These are phyloP conservation scores for Fusarium subtropicale DNA, from an alignment of 2,329 filamentous ascomycete species.

Conservation along the genomic window DNA sequence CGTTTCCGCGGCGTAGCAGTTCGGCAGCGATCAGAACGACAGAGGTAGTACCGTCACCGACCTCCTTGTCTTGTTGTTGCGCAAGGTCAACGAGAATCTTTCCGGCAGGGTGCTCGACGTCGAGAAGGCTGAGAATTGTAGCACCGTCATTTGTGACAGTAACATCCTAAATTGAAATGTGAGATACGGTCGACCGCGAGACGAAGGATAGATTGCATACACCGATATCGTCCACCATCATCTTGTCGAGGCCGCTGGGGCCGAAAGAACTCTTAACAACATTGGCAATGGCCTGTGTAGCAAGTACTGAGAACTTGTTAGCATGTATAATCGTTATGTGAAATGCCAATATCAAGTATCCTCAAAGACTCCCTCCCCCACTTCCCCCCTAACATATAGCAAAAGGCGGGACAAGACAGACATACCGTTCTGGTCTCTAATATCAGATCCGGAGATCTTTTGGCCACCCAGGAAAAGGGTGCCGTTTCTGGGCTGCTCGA, in stretches of 20 bases:
- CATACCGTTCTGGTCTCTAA: conserved; percentile 94
- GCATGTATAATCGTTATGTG: conserved; percentile 19
- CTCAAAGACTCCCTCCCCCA: conserved; percentile 34
- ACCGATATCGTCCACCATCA: conserved; percentile 99
- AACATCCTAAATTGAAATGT: conserved; percentile 74
- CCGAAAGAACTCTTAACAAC: conserved; percentile 99
- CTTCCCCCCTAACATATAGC: conserved; percentile 44
- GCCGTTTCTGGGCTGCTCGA: conserved; percentile 94
- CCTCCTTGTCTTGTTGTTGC: conserved; percentile 98
- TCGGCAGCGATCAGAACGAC: conserved; percentile 98
- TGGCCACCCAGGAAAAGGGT: conserved; percentile 96
- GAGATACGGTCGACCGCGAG: conserved; percentile 35
- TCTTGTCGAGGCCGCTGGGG: conserved; percentile 97
- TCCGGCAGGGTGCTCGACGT: conserved; percentile 97
- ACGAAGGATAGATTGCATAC: conserved; percentile 61
- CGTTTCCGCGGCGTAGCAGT: conserved; percentile 91
- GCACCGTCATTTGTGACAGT: conserved; percentile 99
- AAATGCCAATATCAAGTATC: conserved; percentile 36
- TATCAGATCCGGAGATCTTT: conserved; percentile 97
- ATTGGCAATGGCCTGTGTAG: conserved; percentile 97
- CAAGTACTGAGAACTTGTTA: conserved; percentile 72
- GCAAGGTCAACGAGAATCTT: conserved; percentile 98
- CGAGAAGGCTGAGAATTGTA: conserved; percentile 93
- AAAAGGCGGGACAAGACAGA: conserved; percentile 39
- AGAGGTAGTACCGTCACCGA: conserved; percentile 97